Evolutionary conservation across 83 land plant genomes (phyloP).

Genomic region (Picea abies): DNA sequence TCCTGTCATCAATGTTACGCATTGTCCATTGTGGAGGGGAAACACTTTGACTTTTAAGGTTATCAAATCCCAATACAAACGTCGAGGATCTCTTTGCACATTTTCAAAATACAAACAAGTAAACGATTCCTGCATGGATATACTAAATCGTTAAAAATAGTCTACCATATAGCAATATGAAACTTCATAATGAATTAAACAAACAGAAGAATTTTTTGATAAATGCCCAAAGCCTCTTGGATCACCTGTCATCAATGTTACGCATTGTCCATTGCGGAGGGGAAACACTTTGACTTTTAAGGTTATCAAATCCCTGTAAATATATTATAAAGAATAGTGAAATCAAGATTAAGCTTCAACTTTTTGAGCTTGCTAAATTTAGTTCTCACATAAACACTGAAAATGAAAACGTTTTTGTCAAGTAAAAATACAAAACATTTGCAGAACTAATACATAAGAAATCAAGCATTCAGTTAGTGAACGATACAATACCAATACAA

Average conservation of each 20-base stretch:
- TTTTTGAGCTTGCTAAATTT: too few species aligned
- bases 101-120: conserved; percentile 73
- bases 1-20: conserved; percentile 98
- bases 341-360: neutral
- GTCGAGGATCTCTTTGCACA: conserved; percentile 97
- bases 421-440: conserved; percentile 13
- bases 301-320: conserved; percentile 95
- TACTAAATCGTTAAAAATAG: neutral
- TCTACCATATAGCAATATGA: neutral
- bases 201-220: neutral
- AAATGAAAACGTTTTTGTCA: neutral
- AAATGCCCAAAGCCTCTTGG: neutral
- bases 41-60: conserved; percentile 91
- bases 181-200: neutral
- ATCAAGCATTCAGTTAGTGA: neutral
- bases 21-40: conserved; percentile 99
- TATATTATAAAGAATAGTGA: neutral
- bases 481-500: conserved; percentile 70
- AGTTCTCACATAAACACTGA: neutral
- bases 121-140: conserved; percentile 75
- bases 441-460: neutral
- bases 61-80: conserved; percentile 99
- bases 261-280: conserved; percentile 99
- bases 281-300: conserved; percentile 90
- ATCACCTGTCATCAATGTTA: conserved; percentile 90